Conservation (phyloP, 208 protist genomes). For the Acanthamoeba culbertsoni region DNA sequence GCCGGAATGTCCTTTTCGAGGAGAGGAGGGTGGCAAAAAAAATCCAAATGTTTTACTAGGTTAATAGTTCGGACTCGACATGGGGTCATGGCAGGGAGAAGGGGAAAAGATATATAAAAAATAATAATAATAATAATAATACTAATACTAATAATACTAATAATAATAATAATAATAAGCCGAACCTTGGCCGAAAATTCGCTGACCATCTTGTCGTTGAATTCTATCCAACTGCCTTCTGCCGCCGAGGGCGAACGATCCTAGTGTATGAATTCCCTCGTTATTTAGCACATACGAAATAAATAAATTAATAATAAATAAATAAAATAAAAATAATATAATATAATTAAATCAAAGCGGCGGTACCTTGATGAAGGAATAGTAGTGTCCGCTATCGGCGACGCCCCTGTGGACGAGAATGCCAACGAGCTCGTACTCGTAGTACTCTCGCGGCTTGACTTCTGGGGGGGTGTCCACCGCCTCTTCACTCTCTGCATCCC, state of each 20-base stretch:
- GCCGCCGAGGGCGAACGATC: background rate
- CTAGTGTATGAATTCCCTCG: background rate
- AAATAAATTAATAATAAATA: background rate
- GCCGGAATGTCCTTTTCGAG: constrained; percentile 54
- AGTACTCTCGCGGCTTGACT: constrained; percentile 48
- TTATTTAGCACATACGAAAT: background rate
- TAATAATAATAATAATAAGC: no score
- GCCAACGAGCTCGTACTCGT: constrained; percentile 80
- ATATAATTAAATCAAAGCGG: background rate
- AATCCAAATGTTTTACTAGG: no score
- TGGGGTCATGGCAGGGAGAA: no score
- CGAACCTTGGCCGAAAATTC: constrained; percentile 51
- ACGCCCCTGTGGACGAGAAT: constrained; percentile 81
- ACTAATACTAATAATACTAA: no score
- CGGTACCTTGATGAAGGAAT: constrained; percentile 78
- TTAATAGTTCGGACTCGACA: no score
- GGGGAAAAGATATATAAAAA: no score
- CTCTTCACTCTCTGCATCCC: background rate
- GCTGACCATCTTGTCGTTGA: constrained; percentile 70
- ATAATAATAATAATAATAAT: no score
- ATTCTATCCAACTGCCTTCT: constrained; percentile 72
- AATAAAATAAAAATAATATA: no score
- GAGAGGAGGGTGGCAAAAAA: background rate
- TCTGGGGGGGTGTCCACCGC: background rate
- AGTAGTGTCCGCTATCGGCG: constrained; percentile 83